phyloP scores from a whole-genome alignment of 495 filamentous ascomycete genomes.

The Tuber indicum region DNA sequence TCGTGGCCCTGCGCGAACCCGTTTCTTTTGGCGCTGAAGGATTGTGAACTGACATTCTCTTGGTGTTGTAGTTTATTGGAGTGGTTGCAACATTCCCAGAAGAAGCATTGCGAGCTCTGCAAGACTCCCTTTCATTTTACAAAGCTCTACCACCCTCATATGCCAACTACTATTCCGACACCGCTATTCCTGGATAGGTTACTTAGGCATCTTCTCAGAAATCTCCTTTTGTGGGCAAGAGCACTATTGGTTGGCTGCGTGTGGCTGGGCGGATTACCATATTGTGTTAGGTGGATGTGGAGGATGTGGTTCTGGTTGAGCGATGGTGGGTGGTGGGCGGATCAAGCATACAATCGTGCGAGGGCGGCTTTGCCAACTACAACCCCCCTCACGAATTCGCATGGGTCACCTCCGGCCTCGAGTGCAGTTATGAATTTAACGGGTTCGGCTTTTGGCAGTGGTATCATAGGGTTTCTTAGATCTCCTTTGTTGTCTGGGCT shows the following conservation, averaged over 20 bases:
- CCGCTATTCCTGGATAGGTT: constrained; percentile 72
- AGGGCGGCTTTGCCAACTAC: constrained; percentile 6
- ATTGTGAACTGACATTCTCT: constrained; percentile 10
- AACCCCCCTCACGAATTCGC: constrained; percentile 7
- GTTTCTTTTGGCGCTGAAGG: neutral
- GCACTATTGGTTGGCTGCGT: constrained; percentile 72
- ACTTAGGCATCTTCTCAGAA: constrained; percentile 60
- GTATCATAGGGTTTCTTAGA: constrained; percentile 32
- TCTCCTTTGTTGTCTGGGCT: constrained; percentile 22
- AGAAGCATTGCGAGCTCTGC: constrained; percentile 98
- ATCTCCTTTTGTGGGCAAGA: constrained; percentile 67
- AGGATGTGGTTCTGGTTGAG: constrained; percentile 88
- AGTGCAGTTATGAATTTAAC: constrained; percentile 17
- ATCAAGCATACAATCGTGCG: constrained; percentile 21
- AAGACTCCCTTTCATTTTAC: constrained; percentile 97
- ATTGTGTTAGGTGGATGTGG: constrained; percentile 86
- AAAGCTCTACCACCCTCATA: constrained; percentile 87
- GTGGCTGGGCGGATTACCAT: constrained; percentile 84
- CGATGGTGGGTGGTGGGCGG: constrained; percentile 72
- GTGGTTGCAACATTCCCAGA: constrained; percentile 95
- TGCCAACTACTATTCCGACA: constrained; percentile 75
- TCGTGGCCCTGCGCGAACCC: neutral
- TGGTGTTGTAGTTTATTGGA: constrained; percentile 61
- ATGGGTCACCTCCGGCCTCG: constrained; percentile 1
- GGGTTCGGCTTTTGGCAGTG: constrained; percentile 28